Evolutionary conservation across 768 basidiomycete species (phyloP), one percentile per base, ranked within the genome.

Genomic region (Kwoniella shandongensis): DNA sequence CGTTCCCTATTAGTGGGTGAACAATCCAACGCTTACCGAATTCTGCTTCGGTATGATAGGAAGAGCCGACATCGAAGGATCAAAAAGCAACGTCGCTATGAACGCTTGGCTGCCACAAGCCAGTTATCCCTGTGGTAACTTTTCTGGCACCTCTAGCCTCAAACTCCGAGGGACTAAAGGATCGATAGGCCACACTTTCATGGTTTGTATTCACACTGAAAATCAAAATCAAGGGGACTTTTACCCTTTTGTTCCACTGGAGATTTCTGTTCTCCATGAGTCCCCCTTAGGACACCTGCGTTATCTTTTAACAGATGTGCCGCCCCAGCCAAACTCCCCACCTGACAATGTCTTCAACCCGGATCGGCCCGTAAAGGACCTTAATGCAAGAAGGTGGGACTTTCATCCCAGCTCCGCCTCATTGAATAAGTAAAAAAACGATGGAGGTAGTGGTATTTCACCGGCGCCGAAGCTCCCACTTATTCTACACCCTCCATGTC

Each of bases 361-460:
- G 81, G 82, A 84, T 85, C 80, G 81, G 82, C 83, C 85, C 80
- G 78, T 83, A 77, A 82, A 81, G 79, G 82, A 83, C 84, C 83
- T 69, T 63, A 63, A 63, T 69, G 65, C 67, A 65, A 66, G 66
- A 58, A 68, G 58, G 63, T 61, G 66, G 63, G 66, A 65, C 60
- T 64, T 62, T 67, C 63, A 81, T 80, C 83, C 81, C 82, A 84
- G 81, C 81, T 84, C 83, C 82, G 80, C 83, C 76, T 85, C 83
- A 85, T 84, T 80, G 82, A 84, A 83, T 86, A 85, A 85, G 84
- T 85, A 85, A 85, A 83, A 82, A 85, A 81, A 85, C 82, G 78
- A 85, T 85, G 84, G 83, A 82, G 83, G 84, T 86, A 85, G 85
- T 85, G 84, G 84, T 86, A 86, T 85, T 85, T 86, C 85, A 85